Percentiles rank a stretch among this genome's conserved stretches.
Evolutionary conservation across 2,329 filamentous ascomycete species (phyloP).

Genomic region (Fusarium pseudocircinatum): DNA sequence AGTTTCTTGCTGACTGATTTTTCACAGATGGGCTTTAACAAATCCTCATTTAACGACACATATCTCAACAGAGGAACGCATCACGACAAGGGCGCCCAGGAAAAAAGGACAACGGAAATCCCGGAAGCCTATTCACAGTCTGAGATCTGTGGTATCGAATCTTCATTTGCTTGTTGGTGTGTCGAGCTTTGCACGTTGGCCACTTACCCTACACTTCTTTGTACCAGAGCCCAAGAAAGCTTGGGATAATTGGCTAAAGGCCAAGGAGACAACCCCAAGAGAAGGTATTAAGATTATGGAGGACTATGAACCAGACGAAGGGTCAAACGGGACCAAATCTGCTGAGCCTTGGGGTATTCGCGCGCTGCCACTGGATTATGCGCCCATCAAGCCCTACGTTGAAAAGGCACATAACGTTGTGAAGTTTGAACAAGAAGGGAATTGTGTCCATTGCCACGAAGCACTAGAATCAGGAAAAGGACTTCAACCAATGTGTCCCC

Average conservation of each 20-base stretch:
- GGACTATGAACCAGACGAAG: constrained; percentile 58
- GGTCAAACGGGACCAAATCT: background rate
- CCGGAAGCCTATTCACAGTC: constrained; percentile 65
- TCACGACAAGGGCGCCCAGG: constrained; percentile 60
- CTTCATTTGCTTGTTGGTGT: constrained; percentile 83
- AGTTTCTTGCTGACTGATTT: background rate
- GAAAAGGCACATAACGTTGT: constrained; percentile 65
- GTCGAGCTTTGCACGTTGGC: constrained; percentile 84
- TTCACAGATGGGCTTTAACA: constrained; percentile 84
- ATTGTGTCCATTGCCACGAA: constrained; percentile 63
- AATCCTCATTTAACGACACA: constrained; percentile 85
- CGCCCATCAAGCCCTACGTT: constrained; percentile 62
- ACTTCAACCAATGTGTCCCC: constrained; percentile 66
- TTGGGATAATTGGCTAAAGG: constrained; percentile 71
- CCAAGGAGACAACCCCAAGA: constrained; percentile 58
- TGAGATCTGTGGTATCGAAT: constrained; percentile 79
- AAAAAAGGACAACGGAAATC: constrained; percentile 63
- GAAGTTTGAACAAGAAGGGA: constrained; percentile 64
- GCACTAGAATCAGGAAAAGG: constrained; percentile 58
- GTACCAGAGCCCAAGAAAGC: constrained; percentile 71
- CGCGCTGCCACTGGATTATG: constrained; percentile 65
- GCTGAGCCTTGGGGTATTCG: constrained; percentile 58
- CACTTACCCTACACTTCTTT: constrained; percentile 84
- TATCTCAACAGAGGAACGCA: constrained; percentile 72
- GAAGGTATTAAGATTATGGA: constrained; percentile 62